Evolutionary conservation across 2,329 filamentous ascomycete species (phyloP), one percentile per base, ranked within the genome.

Genomic region (Cadophora malorum): DNA sequence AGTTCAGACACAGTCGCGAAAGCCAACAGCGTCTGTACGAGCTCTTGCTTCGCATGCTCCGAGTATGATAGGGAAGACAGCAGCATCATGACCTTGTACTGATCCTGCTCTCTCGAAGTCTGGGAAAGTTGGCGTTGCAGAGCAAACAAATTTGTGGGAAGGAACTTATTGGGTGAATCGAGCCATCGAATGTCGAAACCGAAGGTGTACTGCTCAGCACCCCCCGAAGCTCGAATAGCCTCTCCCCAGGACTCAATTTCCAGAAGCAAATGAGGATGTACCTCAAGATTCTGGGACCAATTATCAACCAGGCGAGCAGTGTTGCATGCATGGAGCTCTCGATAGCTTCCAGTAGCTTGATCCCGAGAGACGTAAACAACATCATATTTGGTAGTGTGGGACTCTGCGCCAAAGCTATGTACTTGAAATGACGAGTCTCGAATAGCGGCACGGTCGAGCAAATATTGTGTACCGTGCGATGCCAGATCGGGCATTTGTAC

Each of bases 401-500:
- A 52, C 65, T 82, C 80, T 3, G 79, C 79, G 4, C 81, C 81
- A 68, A 80, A 83, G 0, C 72, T 74, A 60, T 76, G 63, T 3
- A 76, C 71, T 47, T 74, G 75, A 63, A 79, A 80, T 3, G 68
- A 62, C 9, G 79, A 76, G 49, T 77, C 74, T 1, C 79, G 76
- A 61, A 79, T 76, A 2, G 66, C 58, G 35, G 76, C 76, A 5
- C 45, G 19, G 2, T 49, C 45, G 21, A 12, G 12, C 19, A 49
- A 21, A 7, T 49, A 8, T 21, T 21, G 19, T 6, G n/a, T 21
- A 21, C n/a, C n/a, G 12, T 4, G 45, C n/a, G n/a, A 9, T 12
- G n/a, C 45, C 5, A 49, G 19, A 4, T n/a, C n/a, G 19, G 45
- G 45, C 6, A 9, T 21, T 6, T 49, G 19, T 21, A 21, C n/a